These are phyloP conservation scores for Rhytidhysteron rufulum DNA, from an alignment of 2,329 filamentous ascomycete genomes.

Conservation along the genomic window DNA sequence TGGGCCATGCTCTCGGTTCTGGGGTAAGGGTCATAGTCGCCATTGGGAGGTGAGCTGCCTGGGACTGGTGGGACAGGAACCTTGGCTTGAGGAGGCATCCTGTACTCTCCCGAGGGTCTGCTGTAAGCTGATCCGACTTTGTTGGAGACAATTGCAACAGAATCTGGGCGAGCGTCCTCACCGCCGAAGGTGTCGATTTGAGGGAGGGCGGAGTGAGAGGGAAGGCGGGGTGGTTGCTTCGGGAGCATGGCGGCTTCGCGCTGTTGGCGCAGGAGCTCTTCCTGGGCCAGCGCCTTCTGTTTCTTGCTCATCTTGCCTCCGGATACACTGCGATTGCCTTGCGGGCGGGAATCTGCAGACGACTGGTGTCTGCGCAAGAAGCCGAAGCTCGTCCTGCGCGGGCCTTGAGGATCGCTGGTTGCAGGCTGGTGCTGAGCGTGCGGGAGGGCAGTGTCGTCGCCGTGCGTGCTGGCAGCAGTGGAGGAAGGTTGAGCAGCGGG, in stretches of 20 bases:
- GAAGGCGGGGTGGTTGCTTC: constrained; percentile 58
- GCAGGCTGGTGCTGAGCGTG: constrained; percentile 10
- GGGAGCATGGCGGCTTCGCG: constrained; percentile 55
- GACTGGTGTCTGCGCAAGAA: constrained; percentile 36
- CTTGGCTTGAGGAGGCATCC: constrained; percentile 31
- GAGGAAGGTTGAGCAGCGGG: constrained; percentile 20
- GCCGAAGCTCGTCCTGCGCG: constrained; percentile 30
- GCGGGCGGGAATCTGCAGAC: constrained; percentile 22
- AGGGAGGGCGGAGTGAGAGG: constrained; percentile 44
- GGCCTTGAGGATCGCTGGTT: constrained; percentile 15
- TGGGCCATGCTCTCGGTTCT: constrained; percentile 94
- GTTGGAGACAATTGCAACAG: constrained; percentile 59
- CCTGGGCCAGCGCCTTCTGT: constrained; percentile 47
- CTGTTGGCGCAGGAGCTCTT: constrained; percentile 54
- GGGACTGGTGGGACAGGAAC: constrained; percentile 52
- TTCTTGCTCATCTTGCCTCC: constrained; percentile 52
- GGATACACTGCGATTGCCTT: constrained; percentile 23
- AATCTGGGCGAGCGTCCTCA: constrained; percentile 60
- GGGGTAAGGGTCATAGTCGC: constrained; percentile 71
- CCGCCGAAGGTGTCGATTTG: constrained; percentile 58
- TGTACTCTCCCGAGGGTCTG: constrained; percentile 34
- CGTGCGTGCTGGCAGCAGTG: too few species aligned
- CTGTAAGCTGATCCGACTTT: constrained; percentile 43
- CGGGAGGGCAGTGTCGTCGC: constrained; percentile 18
- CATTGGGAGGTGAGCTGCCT: constrained; percentile 37